phyloP scores from a whole-genome alignment of 1,284 basidiomycete species.

The Tylopilus orsonianus region DNA sequence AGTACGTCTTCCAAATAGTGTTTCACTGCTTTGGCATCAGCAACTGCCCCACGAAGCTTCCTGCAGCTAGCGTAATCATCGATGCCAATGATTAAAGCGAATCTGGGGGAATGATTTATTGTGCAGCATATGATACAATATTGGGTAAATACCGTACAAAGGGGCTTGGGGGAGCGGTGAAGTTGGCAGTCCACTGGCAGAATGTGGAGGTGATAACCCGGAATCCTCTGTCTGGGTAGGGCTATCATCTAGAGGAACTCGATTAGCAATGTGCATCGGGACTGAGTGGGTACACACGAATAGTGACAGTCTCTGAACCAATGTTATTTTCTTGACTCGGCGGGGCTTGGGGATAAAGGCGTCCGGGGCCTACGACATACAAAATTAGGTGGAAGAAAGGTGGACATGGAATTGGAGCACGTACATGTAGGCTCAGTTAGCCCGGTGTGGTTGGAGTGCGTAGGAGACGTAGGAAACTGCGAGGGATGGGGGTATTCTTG shows the following conservation, averaged over 20 bases:
- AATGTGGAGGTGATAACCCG: not conserved
- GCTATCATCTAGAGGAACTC: not conserved
- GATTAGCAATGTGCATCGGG: not conserved
- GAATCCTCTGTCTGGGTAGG: not conserved
- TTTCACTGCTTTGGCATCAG: slow-evolving; percentile 53
- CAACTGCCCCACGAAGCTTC: slow-evolving; percentile 55
- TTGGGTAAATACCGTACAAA: not conserved
- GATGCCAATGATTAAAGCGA: slow-evolving; percentile 62
- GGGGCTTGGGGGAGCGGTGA: not conserved
- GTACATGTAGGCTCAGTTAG: slow-evolving; percentile 1
- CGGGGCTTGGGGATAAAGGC: not conserved
- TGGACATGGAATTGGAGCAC: not conserved
- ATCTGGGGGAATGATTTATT: slow-evolving; percentile 30
- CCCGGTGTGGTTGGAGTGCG: not conserved
- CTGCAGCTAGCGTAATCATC: slow-evolving; percentile 53
- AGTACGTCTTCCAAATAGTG: slow-evolving; percentile 50
- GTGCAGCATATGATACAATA: not conserved
- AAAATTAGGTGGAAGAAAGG: not conserved
- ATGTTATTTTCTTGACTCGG: not conserved
- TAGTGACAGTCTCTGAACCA: not conserved
- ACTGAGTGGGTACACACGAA: not conserved
- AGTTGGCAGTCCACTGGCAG: not conserved
- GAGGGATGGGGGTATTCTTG: not conserved
- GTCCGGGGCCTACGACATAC: not conserved
- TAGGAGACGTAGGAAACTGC: not conserved